Evolutionary conservation across 192 early-diverging fungal genomes (phyloP).

Genomic region (Umbelopsis ramanniana): DNA sequence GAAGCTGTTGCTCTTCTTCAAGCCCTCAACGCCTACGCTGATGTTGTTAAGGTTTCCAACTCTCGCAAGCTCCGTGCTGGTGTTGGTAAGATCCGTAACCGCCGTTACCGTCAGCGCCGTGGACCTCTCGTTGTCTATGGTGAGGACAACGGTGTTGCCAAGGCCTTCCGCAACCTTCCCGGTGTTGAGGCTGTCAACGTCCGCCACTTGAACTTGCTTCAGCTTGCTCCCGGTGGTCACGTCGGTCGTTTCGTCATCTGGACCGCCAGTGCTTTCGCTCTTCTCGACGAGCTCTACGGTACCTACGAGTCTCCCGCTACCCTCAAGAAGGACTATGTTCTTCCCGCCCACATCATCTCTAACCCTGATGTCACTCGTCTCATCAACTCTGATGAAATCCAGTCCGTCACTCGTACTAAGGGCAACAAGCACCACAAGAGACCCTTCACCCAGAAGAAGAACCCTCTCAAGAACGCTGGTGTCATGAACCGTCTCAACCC

Average conservation of each 20-base stretch:
- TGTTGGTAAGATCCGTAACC: constrained; percentile 95
- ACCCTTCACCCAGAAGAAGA: constrained; percentile 98
- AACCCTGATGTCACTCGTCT: constrained; percentile 95
- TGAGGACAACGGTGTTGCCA: constrained; percentile 91
- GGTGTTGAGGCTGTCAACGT: constrained; percentile 96
- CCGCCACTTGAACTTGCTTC: constrained; percentile 92
- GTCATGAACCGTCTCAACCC: constrained; percentile 96
- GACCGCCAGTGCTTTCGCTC: constrained; percentile 91
- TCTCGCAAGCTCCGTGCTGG: constrained; percentile 97
- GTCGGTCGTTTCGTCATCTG: constrained; percentile 99
- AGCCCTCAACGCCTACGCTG: constrained; percentile 90
- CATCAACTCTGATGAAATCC: constrained; percentile 97
- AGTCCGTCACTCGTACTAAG: constrained; percentile 89
- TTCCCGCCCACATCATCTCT: constrained; percentile 86
- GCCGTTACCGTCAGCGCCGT: constrained; percentile 93
- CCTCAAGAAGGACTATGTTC: constrained; percentile 88
- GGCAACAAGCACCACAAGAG: constrained; percentile 81
- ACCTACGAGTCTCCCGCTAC: constrained; percentile 74
- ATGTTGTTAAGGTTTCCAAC: constrained; percentile 93
- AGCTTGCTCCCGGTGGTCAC: constrained; percentile 98
- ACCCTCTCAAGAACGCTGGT: constrained; percentile 92
- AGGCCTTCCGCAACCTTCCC: constrained; percentile 98
- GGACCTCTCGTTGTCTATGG: constrained; percentile 96
- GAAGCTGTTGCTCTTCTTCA: constrained; percentile 90
- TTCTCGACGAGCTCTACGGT: constrained; percentile 93